Base-by-base conservation (phyloP, 345 rosid genomes). In the Cardiospermum halicacabum region DNA sequence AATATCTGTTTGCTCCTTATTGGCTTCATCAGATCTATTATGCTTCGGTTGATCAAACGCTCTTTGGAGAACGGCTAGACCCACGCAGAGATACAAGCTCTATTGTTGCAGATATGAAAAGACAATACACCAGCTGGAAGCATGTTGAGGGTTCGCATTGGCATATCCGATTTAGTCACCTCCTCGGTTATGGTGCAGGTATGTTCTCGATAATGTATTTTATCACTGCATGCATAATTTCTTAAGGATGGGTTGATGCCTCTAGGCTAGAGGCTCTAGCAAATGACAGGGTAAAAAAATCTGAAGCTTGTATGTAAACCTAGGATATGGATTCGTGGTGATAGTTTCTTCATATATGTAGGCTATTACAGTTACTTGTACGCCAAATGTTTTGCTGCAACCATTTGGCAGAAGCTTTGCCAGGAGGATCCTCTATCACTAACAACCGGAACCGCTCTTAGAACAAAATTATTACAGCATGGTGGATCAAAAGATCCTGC, bases 401-500 rank as follows among this genome's bases (percentile, higher is more conserved):
- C 96, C 10, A 81, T 87, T 75, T 94, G 99, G 96, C 75, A 80
- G 62, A 91, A 88, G 57, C 64, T 87, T 31, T 91, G 95, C 54
- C 72, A 85, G 68, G 95, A 85, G 43, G 96, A 94, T 81, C 97
- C 99, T 3, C 82, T 94, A 39, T 88, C 96, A 49, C 58, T 77
- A 54, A 72, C 72, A 69, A 84, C 92, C 1, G 97, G 99, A 59
- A 74, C 74, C 32, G 77, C 83, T 26, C 83, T 94, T 7, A 78
- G 96, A 68, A 82, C 81, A 42, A 89, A 85, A 62, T 60, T 91
- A 56, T 79, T 94, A 42, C 85, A 71, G 74, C 85, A 87, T 60
- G 96, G 97, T 56, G 99, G 99, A 77, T 96, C 97, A 11, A 91
- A 85, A 79, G 93, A 87, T 53, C 84, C 99, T 42, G 75, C 75